These are phyloP conservation scores for Neonectria neomacrospora DNA, from an alignment of 2,329 filamentous ascomycete genomes.

Conservation along the genomic window DNA sequence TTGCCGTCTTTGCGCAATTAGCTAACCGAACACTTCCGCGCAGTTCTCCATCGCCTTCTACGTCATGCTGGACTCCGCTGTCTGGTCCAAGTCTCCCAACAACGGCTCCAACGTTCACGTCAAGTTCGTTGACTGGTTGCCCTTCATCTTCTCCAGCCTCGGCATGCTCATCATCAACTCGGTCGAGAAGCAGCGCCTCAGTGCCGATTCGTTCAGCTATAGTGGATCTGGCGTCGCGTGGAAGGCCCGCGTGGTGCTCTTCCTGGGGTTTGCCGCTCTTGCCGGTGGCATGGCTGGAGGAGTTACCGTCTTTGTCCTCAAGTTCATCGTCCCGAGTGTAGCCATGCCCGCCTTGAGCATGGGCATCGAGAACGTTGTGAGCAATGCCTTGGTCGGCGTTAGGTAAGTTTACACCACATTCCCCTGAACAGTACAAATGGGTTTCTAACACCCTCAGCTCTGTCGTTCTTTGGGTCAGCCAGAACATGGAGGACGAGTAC, in stretches of 20 bases:
- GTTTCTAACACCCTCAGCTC: conserved; percentile 55
- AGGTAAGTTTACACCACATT: conserved; percentile 55
- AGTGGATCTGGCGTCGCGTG: conserved; percentile 72
- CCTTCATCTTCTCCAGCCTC: conserved; percentile 72
- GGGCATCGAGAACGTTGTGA: conserved; percentile 74
- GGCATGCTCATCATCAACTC: conserved; percentile 79
- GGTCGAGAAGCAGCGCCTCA: conserved; percentile 73
- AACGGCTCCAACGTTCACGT: conserved; percentile 71
- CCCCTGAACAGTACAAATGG: neutral
- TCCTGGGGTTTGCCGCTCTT: conserved; percentile 72
- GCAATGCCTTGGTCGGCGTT: conserved; percentile 71
- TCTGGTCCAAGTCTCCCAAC: conserved; percentile 70
- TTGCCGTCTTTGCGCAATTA: conserved; percentile 10
- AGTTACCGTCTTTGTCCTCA: conserved; percentile 75
- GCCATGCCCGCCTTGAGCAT: conserved; percentile 70
- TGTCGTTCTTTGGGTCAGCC: conserved; percentile 74
- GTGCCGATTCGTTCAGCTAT: conserved; percentile 72
- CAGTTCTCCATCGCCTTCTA: conserved; percentile 76
- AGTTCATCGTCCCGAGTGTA: conserved; percentile 68
- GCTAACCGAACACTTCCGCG: conserved; percentile 28
- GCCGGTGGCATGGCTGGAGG: conserved; percentile 76
- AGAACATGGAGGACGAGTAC: conserved; percentile 80
- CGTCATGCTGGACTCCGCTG: conserved; percentile 73
- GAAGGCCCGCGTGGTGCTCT: conserved; percentile 75
- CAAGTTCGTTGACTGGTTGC: conserved; percentile 76